Base-by-base conservation (phyloP, 805 yeast species). In the Kodamaea lidongshanica region DNA sequence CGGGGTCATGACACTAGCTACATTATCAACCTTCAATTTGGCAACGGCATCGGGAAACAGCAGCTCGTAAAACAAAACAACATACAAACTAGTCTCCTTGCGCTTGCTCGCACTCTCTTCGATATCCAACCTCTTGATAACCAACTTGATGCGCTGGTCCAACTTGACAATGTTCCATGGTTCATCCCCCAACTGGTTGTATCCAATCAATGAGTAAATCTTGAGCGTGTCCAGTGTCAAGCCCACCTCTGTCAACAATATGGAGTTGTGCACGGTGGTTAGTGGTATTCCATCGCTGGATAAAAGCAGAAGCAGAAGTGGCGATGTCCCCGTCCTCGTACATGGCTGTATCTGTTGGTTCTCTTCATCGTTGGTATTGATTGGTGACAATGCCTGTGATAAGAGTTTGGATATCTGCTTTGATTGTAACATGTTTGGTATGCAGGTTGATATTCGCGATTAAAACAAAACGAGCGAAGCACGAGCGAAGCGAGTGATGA, bases 201-300 rank as follows among this genome's bases (percentile, higher is more conserved):
- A 50, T 4, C 61, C 69, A 17, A 61, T 40, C 13, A 64, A 48
- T 27, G 61, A 50, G 38, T 52, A 53, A 16, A 63, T 55, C 27
- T 51, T 55, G 23, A 62, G 48, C 25, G 42, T 50, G 37, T 61
- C 65, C 23, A 45, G 44, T 3, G 48, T 31, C 20, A 46, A 24
- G 12, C 37, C 41, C 16, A 27, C 33, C 17, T 30, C 41, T 13
- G 30, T 32, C 27, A 31, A 40, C 16, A 34, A 18, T 16, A 27
- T 39, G 12, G 48, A 38, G 13, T 50, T 40, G 11, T 46, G 42
- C 11, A 65, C 67, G 0, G 68, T 60, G 14, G 65, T 52, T 20
- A 64, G 46, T 7, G 70, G 67, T 11, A 60, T 46, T 2, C 70
- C 70, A 19, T 50, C 50, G 12, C 41, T 23, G 2, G 67, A 55